phyloP scores from a whole-genome alignment of 139 green algal genomes.

The Yamagishiella unicocca region DNA sequence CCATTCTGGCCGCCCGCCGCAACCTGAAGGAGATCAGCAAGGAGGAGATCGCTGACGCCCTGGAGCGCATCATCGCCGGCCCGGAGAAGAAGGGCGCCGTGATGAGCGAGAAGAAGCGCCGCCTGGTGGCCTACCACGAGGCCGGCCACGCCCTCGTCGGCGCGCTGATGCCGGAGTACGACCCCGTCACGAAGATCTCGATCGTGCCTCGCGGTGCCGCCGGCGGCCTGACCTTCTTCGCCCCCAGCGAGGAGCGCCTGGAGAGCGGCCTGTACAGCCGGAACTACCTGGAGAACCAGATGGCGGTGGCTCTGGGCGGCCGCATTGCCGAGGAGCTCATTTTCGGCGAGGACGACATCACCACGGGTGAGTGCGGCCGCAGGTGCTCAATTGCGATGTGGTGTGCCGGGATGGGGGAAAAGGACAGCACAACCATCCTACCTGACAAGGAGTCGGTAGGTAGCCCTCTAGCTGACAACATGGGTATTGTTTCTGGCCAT shows the following conservation, averaged over 20 bases:
- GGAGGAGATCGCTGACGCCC: conserved; percentile 98
- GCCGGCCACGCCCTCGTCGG: conserved; percentile 82
- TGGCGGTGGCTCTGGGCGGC: conserved; percentile 93
- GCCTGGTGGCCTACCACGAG: conserved; percentile 98
- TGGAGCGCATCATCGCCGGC: conserved; percentile 98
- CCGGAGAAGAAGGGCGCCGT: conserved; percentile 99
- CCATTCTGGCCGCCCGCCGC: conserved; percentile 96
- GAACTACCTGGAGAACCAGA: conserved; percentile 94
- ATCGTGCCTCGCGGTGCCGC: conserved; percentile 97
- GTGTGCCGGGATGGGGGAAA: too few relatives aligned
- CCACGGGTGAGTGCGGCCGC: conserved; percentile 79
- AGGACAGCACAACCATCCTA: too few relatives aligned
- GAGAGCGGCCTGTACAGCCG: conserved; percentile 91
- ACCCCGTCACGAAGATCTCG: conserved; percentile 99
- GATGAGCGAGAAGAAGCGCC: conserved; percentile 96
- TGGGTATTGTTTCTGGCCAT: too few relatives aligned
- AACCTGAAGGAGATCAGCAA: conserved; percentile 98
- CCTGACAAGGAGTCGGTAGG: too few relatives aligned
- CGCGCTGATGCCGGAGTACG: conserved; percentile 99
- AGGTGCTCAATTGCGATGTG: too few relatives aligned
- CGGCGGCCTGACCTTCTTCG: conserved; percentile 97
- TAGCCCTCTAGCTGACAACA: too few relatives aligned
- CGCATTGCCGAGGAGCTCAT: conserved; percentile 99
- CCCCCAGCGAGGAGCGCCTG: conserved; percentile 90
- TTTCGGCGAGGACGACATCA: conserved; percentile 97